Base-by-base conservation (phyloP, 805 yeast genomes). In the Wickerhamiella azymoides region DNA sequence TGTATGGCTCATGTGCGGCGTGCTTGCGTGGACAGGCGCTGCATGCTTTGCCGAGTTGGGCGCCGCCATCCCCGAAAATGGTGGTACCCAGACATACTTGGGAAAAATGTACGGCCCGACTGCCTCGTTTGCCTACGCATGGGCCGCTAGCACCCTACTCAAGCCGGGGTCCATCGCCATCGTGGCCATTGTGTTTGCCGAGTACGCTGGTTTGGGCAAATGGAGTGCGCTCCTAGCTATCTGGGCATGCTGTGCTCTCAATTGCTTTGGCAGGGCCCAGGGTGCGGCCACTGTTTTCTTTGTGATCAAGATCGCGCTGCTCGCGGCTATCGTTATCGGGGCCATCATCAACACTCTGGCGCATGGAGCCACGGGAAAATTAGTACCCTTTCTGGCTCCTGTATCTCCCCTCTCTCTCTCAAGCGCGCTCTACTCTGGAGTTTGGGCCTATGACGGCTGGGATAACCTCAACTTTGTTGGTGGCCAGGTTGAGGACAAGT, bases 381-480 rank as follows among this genome's bases (percentile, higher is more conserved):
- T 62, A 21, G 26, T 48, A 1, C 52, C 55, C 0, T 40, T 62
- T 13, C 60, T 57, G 49, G 51, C 50, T 10, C 52, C 62, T 10
- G 45, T 40, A 2, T 44, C 54, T 6, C 39, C 62, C 2, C 59
- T 63, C 13, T 55, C 56, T 27, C 54, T 58, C 33, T 64, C 68
- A 1, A 52, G 60, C 5, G 70, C 70, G 0, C 49, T 66, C 6
- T 66, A 62, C 47, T 68, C 68, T 1, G 70, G 66, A 1, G 52
- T 67, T 1, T 66, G 70, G 70, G 70, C 70, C 2, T 66, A 62
- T 43, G 71, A 66, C 43, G 71, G 71, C 26, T 66, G 71, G 71
- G 71, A 66, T 47, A 66, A 66, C 49, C 57, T 64, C 48, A 66
- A 66, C 52, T 66, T 60, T 47, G 63, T 66, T 27, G 56, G 66